Evolutionary conservation across 2,329 filamentous ascomycete genomes (phyloP), one percentile per base, ranked within the genome.

Genomic region (Paecilomyces niveus): DNA sequence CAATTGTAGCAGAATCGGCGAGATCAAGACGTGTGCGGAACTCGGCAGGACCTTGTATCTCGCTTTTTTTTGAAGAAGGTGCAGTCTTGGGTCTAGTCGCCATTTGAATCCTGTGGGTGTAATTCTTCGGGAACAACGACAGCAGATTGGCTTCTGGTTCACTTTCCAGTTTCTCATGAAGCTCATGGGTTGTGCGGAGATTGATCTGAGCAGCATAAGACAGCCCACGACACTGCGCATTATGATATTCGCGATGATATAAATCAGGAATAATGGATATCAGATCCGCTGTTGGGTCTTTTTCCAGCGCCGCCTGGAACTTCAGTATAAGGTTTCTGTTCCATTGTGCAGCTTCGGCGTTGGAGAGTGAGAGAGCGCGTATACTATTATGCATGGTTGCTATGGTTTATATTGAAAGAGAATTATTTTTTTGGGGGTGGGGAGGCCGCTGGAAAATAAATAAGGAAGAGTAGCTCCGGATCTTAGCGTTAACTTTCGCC

Each of bases 71-170:
- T 21, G 57, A 33, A 45, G 56, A 15, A 33, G 54, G 33, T 4
- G 29, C 10, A 50, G 54, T 35, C 39, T 54, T 59, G 3, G 61
- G 53, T 53, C 57, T 61, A 53, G 60, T 61, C n/a, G 64, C 64
- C 56, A 63, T 64, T 59, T 49, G 60, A 53, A 66, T 64, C 18
- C 60, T 56, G 39, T 64, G 61, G 56, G 7, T 56, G 59, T 68
- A 70, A 55, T 64, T 62, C 35, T 58, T 58, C 6, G 65, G 64
- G 56, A 68, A 59, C 3, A 15, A 10, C 21, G 61, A 64, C 21
- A 67, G 57, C 18, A 68, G 39, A 54, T 68, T 62, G 22, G 62
- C 54, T 56, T 68, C 65, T 1, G 64, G 66, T 8, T 67, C 55
- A 3, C 55, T 1, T 15, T 35, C 56, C 2, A 68, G 54, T 1